phyloP scores from a whole-genome alignment of 1,284 basidiomycete genomes.

The Sphagnurus paluster region DNA sequence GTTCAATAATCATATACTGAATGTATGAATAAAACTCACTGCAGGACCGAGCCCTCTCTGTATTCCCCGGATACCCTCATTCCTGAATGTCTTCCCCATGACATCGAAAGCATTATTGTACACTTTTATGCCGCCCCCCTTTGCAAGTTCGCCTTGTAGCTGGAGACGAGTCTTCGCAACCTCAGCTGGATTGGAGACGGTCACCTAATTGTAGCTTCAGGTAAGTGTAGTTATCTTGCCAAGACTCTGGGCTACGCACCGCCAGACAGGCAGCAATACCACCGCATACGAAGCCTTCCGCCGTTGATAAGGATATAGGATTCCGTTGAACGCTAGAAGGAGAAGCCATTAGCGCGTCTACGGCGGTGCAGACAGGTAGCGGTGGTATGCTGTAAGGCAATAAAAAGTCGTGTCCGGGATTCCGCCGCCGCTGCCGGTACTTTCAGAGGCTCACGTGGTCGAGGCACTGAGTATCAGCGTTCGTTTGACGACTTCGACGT shows the following conservation, averaged over 20 bases:
- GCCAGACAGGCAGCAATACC: conserved; percentile 88
- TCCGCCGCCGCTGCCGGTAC: too few species aligned
- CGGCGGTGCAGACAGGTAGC: neutral
- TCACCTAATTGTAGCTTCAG: conserved; percentile 53
- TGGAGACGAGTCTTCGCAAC: conserved; percentile 95
- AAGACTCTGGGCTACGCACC: conserved; percentile 41
- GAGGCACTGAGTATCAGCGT: too few species aligned
- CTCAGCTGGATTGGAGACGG: conserved; percentile 84
- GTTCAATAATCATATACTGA: conserved; percentile 19
- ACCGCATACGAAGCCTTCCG: conserved; percentile 84
- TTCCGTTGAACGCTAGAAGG: conserved; percentile 19
- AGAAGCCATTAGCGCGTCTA: conserved; percentile 17
- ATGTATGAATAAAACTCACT: conserved; percentile 50
- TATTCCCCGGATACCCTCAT: conserved; percentile 89
- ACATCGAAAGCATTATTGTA: conserved; percentile 92
- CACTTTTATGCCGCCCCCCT: conserved; percentile 70
- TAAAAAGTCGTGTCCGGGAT: too few species aligned
- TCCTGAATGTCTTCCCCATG: conserved; percentile 84
- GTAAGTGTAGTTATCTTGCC: conserved; percentile 11
- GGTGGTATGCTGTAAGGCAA: neutral
- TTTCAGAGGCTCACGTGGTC: conserved; percentile 14
- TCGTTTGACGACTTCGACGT: neutral
- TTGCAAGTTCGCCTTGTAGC: conserved; percentile 90
- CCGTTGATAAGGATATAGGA: conserved; percentile 48
- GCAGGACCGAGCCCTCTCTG: conserved; percentile 92